These are phyloP conservation scores for Thraustotheca clavata DNA, from an alignment of 352 stramenopile genomes.

Conservation along the genomic window DNA sequence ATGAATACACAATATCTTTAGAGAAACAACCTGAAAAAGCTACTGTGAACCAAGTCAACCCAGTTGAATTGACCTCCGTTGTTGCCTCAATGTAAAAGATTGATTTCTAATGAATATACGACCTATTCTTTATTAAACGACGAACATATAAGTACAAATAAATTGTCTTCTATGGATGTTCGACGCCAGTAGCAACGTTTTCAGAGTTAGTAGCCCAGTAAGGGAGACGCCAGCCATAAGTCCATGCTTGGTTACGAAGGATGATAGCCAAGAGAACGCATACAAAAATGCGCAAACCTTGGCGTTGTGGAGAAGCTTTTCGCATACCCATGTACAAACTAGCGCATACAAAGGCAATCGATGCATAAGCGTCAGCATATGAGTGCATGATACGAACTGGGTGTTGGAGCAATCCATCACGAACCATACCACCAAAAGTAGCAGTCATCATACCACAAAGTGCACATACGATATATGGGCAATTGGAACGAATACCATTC, in stretches of 20 bases:
- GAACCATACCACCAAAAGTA: conserved; percentile 33
- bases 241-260: conserved; percentile 25
- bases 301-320: neutral
- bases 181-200: neutral
- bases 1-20: neutral
- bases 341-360: conserved; percentile 28
- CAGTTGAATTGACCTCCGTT: neutral
- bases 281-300: conserved; percentile 19
- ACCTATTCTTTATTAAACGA: too few relatives aligned
- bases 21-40: neutral
- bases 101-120: too few relatives aligned
- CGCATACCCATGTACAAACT: conserved; percentile 25
- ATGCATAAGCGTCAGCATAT: conserved; percentile 32
- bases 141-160: too few relatives aligned
- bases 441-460: conserved; percentile 37
- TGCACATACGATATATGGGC: conserved; percentile 22
- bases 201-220: conserved; percentile 19
- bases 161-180: too few relatives aligned
- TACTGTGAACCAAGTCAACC: conserved; percentile 5
- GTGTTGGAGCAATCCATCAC: conserved; percentile 21
- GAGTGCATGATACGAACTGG: conserved; percentile 32
- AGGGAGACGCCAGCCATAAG: conserved; percentile 24
- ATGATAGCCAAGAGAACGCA: conserved; percentile 23
- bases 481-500: conserved; percentile 27
- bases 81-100: too few relatives aligned